Evolutionary conservation across 805 yeast genomes (phyloP).

Genomic region (Candida nemodendra): DNA sequence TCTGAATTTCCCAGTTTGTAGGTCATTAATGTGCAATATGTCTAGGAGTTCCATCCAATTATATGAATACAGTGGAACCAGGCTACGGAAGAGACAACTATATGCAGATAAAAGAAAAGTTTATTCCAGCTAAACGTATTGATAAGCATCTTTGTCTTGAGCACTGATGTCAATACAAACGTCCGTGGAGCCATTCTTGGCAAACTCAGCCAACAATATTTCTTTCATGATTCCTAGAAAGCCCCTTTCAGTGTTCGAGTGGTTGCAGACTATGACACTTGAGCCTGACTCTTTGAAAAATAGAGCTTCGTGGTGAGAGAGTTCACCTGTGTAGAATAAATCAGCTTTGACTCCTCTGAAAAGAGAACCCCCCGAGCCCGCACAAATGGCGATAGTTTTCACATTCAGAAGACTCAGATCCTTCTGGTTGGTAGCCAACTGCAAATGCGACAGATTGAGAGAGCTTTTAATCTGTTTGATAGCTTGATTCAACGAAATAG

Average conservation of each 20-base stretch:
- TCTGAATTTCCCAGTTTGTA: too few relatives aligned
- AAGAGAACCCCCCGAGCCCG: slow-evolving; percentile 89
- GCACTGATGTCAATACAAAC: slow-evolving; percentile 50
- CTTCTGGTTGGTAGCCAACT: slow-evolving; percentile 48
- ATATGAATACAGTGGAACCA: too few relatives aligned
- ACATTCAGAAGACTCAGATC: slow-evolving; percentile 37
- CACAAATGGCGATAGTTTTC: slow-evolving; percentile 76
- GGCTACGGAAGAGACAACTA: too few relatives aligned
- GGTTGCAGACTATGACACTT: slow-evolving; percentile 77
- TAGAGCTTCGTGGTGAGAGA: slow-evolving; percentile 90
- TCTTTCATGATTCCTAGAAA: slow-evolving; percentile 55
- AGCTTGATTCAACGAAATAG: slow-evolving; percentile 43
- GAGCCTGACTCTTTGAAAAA: slow-evolving; percentile 68
- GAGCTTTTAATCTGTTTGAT: slow-evolving; percentile 52
- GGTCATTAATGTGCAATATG: too few relatives aligned
- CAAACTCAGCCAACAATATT: slow-evolving; percentile 47
- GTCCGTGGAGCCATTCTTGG: slow-evolving; percentile 21
- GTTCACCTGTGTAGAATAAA: slow-evolving; percentile 83
- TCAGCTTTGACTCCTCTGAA: slow-evolving; percentile 63
- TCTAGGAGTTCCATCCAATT: too few relatives aligned
- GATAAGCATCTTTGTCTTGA: slow-evolving; percentile 65
- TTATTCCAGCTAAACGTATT: too few relatives aligned
- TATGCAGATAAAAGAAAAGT: too few relatives aligned
- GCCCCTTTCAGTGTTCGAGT: slow-evolving; percentile 91
- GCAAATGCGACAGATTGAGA: slow-evolving; percentile 55